phyloP scores from a whole-genome alignment of 345 rosid species.

The Syzygium oleosum region DNA sequence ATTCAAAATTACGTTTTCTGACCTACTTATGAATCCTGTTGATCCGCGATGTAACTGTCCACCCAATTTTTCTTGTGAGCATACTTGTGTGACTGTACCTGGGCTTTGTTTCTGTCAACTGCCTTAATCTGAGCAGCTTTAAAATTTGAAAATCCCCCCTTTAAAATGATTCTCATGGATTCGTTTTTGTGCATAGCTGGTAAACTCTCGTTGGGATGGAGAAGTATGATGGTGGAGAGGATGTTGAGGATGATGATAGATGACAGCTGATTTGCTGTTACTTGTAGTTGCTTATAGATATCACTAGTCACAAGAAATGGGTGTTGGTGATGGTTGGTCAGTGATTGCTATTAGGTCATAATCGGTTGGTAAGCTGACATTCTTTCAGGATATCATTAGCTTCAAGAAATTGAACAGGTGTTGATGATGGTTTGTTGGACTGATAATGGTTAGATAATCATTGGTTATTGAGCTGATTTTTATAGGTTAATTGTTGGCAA shows the following conservation, averaged over 20 bases:
- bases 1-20: not conserved
- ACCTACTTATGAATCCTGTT: not conserved
- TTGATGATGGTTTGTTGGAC: not conserved
- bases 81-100: not conserved
- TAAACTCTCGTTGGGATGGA: not conserved
- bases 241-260: not conserved
- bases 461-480: not conserved
- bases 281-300: not conserved
- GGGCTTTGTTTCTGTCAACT: not conserved
- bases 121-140: not conserved
- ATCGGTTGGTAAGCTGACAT: not conserved
- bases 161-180: not conserved
- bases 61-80: not conserved
- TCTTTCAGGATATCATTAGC: not conserved
- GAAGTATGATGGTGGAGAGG: not conserved
- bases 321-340: not conserved
- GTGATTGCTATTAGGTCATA: not conserved
- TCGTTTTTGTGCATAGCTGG: not conserved
- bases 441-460: not conserved
- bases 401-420: not conserved
- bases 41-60: not conserved
- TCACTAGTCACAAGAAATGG: not conserved
- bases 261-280: not conserved
- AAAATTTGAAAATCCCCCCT: not conserved
- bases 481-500: not conserved